Evolutionary conservation across 768 basidiomycete genomes (phyloP).

Genomic region (Cyclocybe aegerita): DNA sequence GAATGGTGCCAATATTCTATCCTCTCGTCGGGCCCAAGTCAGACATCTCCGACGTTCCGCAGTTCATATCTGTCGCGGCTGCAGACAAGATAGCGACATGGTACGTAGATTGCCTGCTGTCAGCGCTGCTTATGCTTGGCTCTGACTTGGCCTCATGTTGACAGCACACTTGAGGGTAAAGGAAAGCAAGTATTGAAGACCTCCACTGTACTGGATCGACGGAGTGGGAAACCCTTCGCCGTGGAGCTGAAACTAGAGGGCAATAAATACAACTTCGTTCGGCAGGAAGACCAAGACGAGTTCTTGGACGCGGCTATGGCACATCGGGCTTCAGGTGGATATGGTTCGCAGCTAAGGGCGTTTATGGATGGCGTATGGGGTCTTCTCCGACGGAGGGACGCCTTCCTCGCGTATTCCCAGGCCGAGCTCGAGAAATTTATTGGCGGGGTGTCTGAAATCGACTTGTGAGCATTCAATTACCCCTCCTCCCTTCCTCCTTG

Average conservation of each 20-base stretch:
- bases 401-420: slow-evolving; percentile 19
- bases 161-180: not conserved
- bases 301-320: slow-evolving; percentile 15
- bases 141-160: not conserved
- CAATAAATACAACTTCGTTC: slow-evolving; percentile 9
- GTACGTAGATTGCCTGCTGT: slow-evolving; percentile 4
- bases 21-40: slow-evolving; percentile 10
- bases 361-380: slow-evolving; percentile 24
- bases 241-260: slow-evolving; percentile 11
- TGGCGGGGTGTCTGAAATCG: slow-evolving; percentile 21
- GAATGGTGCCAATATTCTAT: slow-evolving; percentile 19
- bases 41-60: not conserved
- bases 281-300: slow-evolving; percentile 17
- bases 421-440: slow-evolving; percentile 22
- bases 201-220: slow-evolving; percentile 16
- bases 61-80: not conserved
- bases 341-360: slow-evolving; percentile 13
- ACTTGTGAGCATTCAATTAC: slow-evolving; percentile 11
- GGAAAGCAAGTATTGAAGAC: slow-evolving; percentile 17
- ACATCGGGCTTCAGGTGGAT: slow-evolving; percentile 8
- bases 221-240: slow-evolving; percentile 16
- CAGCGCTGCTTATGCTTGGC: not conserved
- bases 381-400: slow-evolving; percentile 15
- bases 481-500: not conserved
- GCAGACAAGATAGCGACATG: slow-evolving; percentile 6